A percentile compares a stretch with the other conserved stretches of the same genome.
Conservation (phyloP, 805 yeast genomes). For the Danielozyma ontarioensis region DNA sequence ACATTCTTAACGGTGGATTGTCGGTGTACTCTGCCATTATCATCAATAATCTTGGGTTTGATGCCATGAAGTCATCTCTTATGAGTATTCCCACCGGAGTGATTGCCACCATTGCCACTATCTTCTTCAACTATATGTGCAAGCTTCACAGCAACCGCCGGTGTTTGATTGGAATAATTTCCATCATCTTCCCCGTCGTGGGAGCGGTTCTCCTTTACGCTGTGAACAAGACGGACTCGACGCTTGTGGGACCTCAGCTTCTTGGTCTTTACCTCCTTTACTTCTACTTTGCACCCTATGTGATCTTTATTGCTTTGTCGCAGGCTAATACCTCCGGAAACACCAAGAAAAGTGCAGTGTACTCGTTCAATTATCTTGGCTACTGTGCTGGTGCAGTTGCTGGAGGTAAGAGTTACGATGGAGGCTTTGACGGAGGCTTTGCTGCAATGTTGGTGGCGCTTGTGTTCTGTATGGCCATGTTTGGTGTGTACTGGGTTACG, state of each 20-base stretch:
- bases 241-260: constrained; percentile 16
- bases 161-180: constrained; percentile 6
- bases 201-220: constrained; percentile 16
- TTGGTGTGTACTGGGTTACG: constrained; percentile 10
- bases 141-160: constrained; percentile 17
- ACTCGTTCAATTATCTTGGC: constrained; percentile 30
- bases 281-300: constrained; percentile 25
- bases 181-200: constrained; percentile 12
- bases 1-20: constrained; percentile 27
- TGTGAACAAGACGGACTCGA: constrained; percentile 5
- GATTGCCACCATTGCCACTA: constrained; percentile 24
- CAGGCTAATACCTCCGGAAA: constrained; percentile 26
- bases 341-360: constrained; percentile 26
- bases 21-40: constrained; percentile 25
- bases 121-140: constrained; percentile 25
- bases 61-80: constrained; percentile 13
- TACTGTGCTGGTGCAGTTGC: constrained; percentile 23
- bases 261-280: constrained; percentile 29
- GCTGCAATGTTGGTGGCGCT: constrained; percentile 15
- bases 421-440: constrained; percentile 14
- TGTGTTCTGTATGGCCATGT: constrained; percentile 11
- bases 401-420: constrained; percentile 15
- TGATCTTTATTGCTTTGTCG: constrained; percentile 20
- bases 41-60: constrained; percentile 21
- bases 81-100: constrained; percentile 25